phyloP scores from a whole-genome alignment of 1,284 basidiomycete species.

The Malassezia furfur region DNA sequence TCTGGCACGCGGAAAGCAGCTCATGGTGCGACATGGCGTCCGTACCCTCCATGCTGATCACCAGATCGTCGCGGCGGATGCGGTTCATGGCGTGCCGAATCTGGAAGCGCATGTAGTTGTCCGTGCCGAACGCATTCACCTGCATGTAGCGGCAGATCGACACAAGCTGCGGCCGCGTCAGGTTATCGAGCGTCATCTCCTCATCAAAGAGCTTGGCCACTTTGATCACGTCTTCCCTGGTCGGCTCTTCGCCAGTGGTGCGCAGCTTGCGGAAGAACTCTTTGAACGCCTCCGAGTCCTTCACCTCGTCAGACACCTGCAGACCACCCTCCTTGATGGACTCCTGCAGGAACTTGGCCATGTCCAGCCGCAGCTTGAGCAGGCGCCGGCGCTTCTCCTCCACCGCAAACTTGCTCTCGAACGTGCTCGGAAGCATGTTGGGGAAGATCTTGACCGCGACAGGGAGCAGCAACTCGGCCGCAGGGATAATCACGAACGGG shows the following conservation, averaged over 20 bases:
- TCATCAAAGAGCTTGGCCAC: conserved; percentile 96
- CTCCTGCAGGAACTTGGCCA: conserved; percentile 99
- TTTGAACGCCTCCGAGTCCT: conserved; percentile 90
- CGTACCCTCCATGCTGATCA: conserved; percentile 79
- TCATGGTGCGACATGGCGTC: conserved; percentile 82
- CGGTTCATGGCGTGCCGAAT: conserved; percentile 75
- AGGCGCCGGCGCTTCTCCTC: conserved; percentile 95
- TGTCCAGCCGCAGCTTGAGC: conserved; percentile 84
- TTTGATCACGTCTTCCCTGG: conserved; percentile 74
- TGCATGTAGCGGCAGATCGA: conserved; percentile 90
- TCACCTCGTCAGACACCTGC: conserved; percentile 69
- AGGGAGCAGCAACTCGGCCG: conserved; percentile 96
- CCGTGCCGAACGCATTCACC: conserved; percentile 94
- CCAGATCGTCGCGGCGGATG: conserved; percentile 78
- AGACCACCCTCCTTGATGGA: conserved; percentile 87
- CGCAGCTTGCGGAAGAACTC: conserved; percentile 99
- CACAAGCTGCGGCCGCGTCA: conserved; percentile 90
- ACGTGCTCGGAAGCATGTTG: conserved; percentile 96
- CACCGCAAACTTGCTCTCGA: conserved; percentile 76
- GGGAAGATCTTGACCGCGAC: conserved; percentile 95
- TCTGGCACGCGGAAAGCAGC: conserved; percentile 83
- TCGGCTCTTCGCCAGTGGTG: conserved; percentile 86
- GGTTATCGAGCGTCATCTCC: conserved; percentile 92
- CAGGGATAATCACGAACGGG: conserved; percentile 88
- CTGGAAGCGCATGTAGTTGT: conserved; percentile 91